Base-by-base conservation (phyloP, 495 filamentous ascomycete genomes). In the Thozetella sp. region DNA sequence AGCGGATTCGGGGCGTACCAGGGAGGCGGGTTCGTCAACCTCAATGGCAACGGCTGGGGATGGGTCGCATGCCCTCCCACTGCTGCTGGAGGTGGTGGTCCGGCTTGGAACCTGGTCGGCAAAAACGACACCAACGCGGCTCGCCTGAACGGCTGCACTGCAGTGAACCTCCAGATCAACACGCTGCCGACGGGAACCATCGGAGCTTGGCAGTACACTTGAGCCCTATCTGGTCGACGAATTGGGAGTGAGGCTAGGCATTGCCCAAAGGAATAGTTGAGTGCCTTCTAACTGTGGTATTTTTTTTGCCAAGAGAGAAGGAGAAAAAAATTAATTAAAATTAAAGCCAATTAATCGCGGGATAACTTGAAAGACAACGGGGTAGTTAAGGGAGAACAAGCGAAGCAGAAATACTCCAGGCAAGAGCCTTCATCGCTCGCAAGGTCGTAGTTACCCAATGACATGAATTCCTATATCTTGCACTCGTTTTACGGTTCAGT, bases 1-100 rank as follows among this genome's bases (percentile, higher is more conserved):
- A 78, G 76, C 1, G 76, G 77, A 13, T 83, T 74, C 27, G 70
- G 51, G 2, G 72, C 67, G 17, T 74, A 71, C 56, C 12, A 55
- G 52, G 70, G 68, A 30, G 72, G 72, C 22, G 72, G 72, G 4
- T 67, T 74, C 24, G 61, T 74, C 19, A 72, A 74, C 34, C 60
- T 74, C 2, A 72, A 72, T 50, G 66, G 69, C 3, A 64, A 67
- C 19, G 72, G 70, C 12, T 67, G 67, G 67, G 69, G 69, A 9
- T 74, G 72, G 72, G 72, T 67, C 13, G 72, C 70, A 2, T 74
- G 72, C 57, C 69, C 71, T 10, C 64, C 67, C 0, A 63, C 58
- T 11, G 66, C 66, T 1, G 63, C 66, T 3, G 63, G 64, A 9
- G 64, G 64, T 4, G 64, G 66, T 22, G 67, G 67, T 3, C 27